Percentiles rank a stretch among this genome's conserved stretches.
Conservation (phyloP, 495 filamentous ascomycete species). For the Hypoxylon subgilvum region DNA sequence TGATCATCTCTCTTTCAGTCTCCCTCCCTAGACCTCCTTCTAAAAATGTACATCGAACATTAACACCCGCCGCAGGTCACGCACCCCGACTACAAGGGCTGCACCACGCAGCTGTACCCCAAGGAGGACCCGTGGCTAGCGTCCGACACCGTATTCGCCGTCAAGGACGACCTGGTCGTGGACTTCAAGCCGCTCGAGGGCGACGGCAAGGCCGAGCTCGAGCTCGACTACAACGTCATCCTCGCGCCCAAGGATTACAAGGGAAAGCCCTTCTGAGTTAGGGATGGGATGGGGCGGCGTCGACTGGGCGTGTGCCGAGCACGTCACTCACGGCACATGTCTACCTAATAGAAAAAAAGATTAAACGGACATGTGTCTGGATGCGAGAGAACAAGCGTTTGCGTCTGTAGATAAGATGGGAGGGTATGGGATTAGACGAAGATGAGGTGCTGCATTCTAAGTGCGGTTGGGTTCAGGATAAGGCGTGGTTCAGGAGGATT, state of each 20-base stretch:
- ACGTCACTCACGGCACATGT: neutral
- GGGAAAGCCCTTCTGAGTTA: constrained; percentile 44
- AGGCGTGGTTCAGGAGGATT: no score
- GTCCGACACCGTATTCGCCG: constrained; percentile 79
- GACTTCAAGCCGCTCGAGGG: constrained; percentile 70
- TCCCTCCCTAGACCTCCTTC: neutral
- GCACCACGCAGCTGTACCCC: constrained; percentile 82
- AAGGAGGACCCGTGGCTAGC: constrained; percentile 69
- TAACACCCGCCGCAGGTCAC: constrained; percentile 45
- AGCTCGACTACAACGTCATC: constrained; percentile 71
- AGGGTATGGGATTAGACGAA: no score
- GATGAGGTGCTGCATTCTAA: no score
- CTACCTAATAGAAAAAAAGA: neutral
- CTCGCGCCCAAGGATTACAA: constrained; percentile 59
- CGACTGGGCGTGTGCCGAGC: no score
- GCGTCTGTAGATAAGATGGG: no score
- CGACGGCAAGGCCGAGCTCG: constrained; percentile 69
- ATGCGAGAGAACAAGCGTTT: no score
- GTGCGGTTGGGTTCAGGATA: no score
- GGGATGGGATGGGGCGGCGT: neutral
- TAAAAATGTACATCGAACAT: constrained; percentile 15
- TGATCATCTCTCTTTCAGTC: no score
- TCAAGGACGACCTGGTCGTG: constrained; percentile 77
- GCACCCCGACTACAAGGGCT: constrained; percentile 62
- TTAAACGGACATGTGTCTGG: neutral